Conservation (phyloP, 129 eudicot genomes). For the Glebionis coronaria region DNA sequence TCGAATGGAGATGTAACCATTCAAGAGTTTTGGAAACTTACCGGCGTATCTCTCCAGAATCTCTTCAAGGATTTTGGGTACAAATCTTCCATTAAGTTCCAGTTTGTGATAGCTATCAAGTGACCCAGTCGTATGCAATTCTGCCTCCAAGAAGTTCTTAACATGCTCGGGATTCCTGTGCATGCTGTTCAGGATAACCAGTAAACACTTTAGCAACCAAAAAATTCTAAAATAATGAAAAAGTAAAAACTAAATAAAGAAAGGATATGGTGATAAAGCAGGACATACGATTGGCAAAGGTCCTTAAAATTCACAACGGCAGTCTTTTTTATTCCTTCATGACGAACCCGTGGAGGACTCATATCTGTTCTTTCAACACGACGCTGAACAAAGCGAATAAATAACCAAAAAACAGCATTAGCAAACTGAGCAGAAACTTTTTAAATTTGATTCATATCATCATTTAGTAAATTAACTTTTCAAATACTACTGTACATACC, state of each 20-base stretch:
- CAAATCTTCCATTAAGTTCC: conserved; percentile 61
- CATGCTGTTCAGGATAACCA: conserved; percentile 30
- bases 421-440: neutral
- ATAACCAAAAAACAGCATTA: neutral
- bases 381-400: conserved; percentile 40
- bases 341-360: conserved; percentile 79
- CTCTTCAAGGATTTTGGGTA: conserved; percentile 66
- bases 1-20: too few relatives aligned
- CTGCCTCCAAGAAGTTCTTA: conserved; percentile 61
- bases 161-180: conserved; percentile 77
- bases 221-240: neutral
- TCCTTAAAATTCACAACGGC: conserved; percentile 66
- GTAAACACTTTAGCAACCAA: too few relatives aligned
- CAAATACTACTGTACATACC: conserved; percentile 25
- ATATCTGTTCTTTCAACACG: conserved; percentile 63
- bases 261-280: neutral
- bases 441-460: neutral
- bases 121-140: conserved; percentile 74
- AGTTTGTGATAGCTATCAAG: conserved; percentile 74
- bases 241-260: neutral
- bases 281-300: conserved; percentile 57
- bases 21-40: conserved; percentile 29
- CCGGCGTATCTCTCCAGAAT: conserved; percentile 57
- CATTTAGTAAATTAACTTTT: neutral
- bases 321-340: conserved; percentile 79